Evolutionary conservation across 139 green algal species (phyloP).

Genomic region (Tetraselmis chui): DNA sequence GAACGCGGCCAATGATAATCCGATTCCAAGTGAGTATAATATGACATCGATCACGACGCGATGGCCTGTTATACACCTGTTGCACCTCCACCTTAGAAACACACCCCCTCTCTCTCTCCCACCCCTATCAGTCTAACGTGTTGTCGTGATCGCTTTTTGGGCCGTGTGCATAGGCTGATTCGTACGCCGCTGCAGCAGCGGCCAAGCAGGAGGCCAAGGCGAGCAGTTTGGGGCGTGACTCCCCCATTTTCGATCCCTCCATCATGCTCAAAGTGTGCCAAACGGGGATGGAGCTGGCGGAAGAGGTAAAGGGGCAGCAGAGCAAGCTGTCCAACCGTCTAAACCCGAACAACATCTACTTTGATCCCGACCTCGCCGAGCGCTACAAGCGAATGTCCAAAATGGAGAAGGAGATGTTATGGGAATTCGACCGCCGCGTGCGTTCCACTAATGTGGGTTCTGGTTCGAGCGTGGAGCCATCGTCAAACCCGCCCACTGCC

Average conservation of each 20-base stretch:
- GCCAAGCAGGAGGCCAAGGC: neutral
- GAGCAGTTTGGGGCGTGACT: neutral
- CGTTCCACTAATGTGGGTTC: no score
- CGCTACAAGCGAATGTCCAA: conserved; percentile 73
- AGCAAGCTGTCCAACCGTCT: conserved; percentile 72
- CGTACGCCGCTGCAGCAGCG: neutral
- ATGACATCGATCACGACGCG: no score
- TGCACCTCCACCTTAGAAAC: no score
- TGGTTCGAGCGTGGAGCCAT: no score
- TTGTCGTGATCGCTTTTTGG: no score
- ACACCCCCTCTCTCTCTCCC: no score
- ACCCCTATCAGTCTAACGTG: no score
- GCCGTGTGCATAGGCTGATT: neutral
- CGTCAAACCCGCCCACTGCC: no score
- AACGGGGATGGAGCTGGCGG: neutral
- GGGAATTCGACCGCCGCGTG: conserved; percentile 41
- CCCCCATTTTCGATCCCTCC: neutral
- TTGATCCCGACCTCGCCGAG: conserved; percentile 49
- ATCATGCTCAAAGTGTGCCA: neutral
- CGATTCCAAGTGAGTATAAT: conserved; percentile 66
- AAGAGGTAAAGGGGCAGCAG: neutral
- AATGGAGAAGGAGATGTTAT: conserved; percentile 67
- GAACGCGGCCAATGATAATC: conserved; percentile 44
- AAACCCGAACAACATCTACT: conserved; percentile 77
- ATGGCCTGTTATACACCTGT: no score